phyloP scores from a whole-genome alignment of 768 basidiomycete species.

The Mycena amicta region DNA sequence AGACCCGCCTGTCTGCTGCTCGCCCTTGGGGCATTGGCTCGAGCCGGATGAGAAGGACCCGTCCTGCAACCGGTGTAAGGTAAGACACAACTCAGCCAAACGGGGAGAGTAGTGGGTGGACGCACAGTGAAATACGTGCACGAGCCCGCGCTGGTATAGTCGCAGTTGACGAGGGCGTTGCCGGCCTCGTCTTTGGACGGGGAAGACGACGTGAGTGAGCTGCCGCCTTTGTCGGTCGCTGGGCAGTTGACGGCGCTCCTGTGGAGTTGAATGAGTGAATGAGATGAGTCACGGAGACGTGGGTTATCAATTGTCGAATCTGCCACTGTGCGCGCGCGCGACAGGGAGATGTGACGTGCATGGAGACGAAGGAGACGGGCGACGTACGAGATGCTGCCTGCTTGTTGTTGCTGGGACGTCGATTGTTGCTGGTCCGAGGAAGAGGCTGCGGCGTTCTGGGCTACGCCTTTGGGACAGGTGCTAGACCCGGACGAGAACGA shows the following conservation, averaged over 20 bases:
- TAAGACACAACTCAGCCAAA: not conserved
- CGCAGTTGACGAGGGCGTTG: not conserved
- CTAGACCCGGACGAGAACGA: not conserved
- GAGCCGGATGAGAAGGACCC: slow-evolving; percentile 13
- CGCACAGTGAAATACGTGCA: not conserved
- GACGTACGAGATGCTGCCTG: not conserved
- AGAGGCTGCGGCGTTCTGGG: not conserved
- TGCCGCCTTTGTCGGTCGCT: not conserved
- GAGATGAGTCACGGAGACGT: too few relatives aligned
- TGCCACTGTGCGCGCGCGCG: too few relatives aligned
- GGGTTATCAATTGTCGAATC: too few relatives aligned
- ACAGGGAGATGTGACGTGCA: too few relatives aligned
- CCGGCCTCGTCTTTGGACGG: not conserved
- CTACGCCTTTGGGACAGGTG: not conserved
- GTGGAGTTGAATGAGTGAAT: too few relatives aligned
- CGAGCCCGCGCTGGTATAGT: not conserved
- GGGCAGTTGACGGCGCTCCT: not conserved
- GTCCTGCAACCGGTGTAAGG: slow-evolving; percentile 2
- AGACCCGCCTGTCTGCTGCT: slow-evolving; percentile 7
- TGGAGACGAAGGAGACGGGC: not conserved
- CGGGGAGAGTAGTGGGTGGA: not conserved
- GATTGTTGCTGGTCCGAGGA: too few relatives aligned
- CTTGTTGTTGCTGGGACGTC: too few relatives aligned
- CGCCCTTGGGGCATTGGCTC: slow-evolving; percentile 10
- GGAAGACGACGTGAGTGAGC: not conserved